These are phyloP conservation scores for Viola pubescens DNA, from an alignment of 441 rosid species.

Conservation along the genomic window DNA sequence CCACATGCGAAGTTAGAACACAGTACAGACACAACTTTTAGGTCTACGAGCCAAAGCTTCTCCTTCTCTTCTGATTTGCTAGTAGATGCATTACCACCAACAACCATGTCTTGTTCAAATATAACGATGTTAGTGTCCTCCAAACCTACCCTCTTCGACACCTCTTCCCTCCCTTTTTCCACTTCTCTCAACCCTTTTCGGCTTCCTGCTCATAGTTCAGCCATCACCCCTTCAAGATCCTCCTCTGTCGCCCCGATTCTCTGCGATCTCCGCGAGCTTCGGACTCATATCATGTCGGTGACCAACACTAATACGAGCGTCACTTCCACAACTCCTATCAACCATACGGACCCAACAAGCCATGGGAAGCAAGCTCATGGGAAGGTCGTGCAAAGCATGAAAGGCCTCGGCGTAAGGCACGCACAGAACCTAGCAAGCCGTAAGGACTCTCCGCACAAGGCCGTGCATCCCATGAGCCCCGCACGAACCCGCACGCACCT, in stretches of 20 bases:
- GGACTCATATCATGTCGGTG: conserved; percentile 65
- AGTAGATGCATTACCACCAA: conserved; percentile 3
- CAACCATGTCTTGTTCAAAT: conserved; percentile 56
- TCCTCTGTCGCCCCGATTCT: conserved; percentile 45
- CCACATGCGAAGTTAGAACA: too few species aligned
- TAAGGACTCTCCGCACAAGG: too few species aligned
- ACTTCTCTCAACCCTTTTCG: conserved; percentile 50
- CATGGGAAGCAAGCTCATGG: too few species aligned
- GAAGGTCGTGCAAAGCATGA: too few species aligned
- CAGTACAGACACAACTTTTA: conserved; percentile 1
- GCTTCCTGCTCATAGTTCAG: conserved; percentile 35
- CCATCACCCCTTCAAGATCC: conserved; percentile 36
- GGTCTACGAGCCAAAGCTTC: conserved; percentile 2
- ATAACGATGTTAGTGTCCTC: conserved; percentile 55
- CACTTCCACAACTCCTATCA: too few species aligned
- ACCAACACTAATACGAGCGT: too few species aligned
- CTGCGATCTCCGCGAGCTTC: conserved; percentile 69
- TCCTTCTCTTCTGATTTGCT: conserved; percentile 8
- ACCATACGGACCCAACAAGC: too few species aligned
- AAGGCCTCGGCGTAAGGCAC: too few species aligned
- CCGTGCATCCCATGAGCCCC: too few species aligned
- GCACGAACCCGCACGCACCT: too few species aligned
- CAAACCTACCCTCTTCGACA: conserved; percentile 55
- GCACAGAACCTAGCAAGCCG: too few species aligned
- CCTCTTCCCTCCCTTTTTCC: conserved; percentile 48